A percentile compares a stretch with the other conserved stretches of the same genome.
These are phyloP conservation scores for Holtermannia corniformis DNA, from an alignment of 768 basidiomycete species.

Conservation along the genomic window DNA sequence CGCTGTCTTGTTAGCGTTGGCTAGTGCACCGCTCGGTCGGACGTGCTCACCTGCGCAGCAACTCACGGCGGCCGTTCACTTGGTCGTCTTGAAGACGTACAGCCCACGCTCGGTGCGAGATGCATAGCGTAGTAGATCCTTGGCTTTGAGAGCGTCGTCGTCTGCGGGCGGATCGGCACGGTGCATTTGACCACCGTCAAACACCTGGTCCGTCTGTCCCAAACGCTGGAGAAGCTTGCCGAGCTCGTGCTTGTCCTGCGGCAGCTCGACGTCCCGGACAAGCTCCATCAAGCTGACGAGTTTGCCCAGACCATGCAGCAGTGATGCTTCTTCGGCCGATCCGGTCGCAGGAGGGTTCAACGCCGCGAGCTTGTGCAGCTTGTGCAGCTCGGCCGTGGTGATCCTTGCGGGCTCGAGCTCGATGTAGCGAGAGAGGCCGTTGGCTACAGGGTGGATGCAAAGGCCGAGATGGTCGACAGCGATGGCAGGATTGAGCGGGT, in stretches of 20 bases:
- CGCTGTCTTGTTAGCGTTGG: too few species aligned
- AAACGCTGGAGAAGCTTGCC: background rate
- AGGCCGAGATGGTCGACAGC: background rate
- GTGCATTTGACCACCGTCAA: background rate
- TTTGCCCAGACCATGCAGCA: conserved; percentile 15
- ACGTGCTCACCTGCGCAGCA: too few species aligned
- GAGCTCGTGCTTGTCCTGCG: conserved; percentile 1
- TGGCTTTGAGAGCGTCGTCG: background rate
- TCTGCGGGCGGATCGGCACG: background rate
- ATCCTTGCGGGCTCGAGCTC: background rate
- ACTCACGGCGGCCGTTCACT: too few species aligned
- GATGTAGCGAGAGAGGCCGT: background rate
- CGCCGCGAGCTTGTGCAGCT: conserved; percentile 25
- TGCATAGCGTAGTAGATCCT: background rate
- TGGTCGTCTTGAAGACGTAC: background rate
- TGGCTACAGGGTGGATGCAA: background rate
- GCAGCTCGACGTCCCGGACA: conserved; percentile 23
- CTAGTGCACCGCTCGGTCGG: too few species aligned
- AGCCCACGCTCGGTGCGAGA: background rate
- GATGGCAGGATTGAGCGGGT: background rate
- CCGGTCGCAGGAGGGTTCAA: conserved; percentile 17
- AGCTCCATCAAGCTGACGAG: conserved; percentile 26
- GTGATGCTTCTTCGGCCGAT: conserved; percentile 13
- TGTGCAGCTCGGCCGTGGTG: conserved; percentile 1
- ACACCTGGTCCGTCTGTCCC: background rate